Percentiles rank a stretch among this genome's conserved stretches.
Evolutionary conservation across 2,329 filamentous ascomycete species (phyloP).

Genomic region (Penicillium crustosum): DNA sequence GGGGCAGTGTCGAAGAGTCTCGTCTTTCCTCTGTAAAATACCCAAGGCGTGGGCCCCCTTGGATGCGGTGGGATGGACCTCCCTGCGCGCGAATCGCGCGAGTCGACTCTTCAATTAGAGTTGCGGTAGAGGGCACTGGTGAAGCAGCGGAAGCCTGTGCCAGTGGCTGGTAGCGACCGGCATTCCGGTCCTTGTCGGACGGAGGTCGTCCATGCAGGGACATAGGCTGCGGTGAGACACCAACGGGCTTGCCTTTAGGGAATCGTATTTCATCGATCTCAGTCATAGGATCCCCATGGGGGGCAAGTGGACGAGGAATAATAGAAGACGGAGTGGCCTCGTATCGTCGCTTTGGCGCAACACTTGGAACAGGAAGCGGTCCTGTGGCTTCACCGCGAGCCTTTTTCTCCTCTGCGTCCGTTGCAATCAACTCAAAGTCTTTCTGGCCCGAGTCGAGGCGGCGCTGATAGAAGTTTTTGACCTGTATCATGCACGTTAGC

Average conservation of each 20-base stretch:
- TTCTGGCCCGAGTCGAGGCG: constrained; percentile 45
- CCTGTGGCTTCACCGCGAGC: constrained; percentile 46
- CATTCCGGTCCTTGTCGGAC: constrained; percentile 38
- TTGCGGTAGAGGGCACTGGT: constrained; percentile 27
- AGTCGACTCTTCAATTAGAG: constrained; percentile 37
- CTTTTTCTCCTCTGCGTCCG: constrained; percentile 47
- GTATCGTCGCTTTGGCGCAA: constrained; percentile 50
- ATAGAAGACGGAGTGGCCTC: constrained; percentile 46
- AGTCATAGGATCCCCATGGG: constrained; percentile 40
- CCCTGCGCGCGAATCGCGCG: constrained; percentile 35
- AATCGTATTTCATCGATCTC: constrained; percentile 36
- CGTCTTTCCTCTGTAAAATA: constrained; percentile 47
- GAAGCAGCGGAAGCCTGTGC: constrained; percentile 39
- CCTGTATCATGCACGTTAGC: constrained; percentile 31
- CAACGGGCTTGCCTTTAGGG: constrained; percentile 33
- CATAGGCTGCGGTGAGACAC: constrained; percentile 33
- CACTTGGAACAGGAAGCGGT: constrained; percentile 45
- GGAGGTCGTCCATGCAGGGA: constrained; percentile 33
- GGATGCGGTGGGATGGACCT: constrained; percentile 33
- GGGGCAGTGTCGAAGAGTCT: constrained; percentile 31
- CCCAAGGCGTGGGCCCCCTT: constrained; percentile 44
- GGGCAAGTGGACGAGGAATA: constrained; percentile 43
- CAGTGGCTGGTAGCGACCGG: constrained; percentile 39
- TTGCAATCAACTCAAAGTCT: constrained; percentile 46
- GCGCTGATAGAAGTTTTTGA: constrained; percentile 52